Base-by-base conservation (phyloP, 192 early-diverging fungal genomes). In the Entrophospora sp. region DNA sequence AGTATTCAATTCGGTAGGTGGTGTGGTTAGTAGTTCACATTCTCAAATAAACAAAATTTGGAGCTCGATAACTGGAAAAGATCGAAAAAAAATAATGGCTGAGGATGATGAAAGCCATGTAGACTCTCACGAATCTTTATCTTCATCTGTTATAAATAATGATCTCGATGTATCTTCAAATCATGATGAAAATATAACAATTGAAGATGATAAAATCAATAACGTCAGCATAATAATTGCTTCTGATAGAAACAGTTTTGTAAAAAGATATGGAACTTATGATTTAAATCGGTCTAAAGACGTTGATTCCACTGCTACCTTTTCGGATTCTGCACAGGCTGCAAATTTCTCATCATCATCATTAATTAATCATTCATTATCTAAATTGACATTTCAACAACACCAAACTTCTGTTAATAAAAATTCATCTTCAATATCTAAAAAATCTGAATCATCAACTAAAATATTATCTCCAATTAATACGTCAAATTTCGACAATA, bases 261-360 rank as follows among this genome's bases (percentile, higher is more conserved):
- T 4, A 53, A 53, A 53, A 31, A 53, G 51, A 53, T 53, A 53
- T 53, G 51, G 25, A 5, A 53, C 51, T 53, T 53, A 53, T 53
- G 51, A 53, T 18, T 53, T 53, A 7, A 53, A 32, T 53, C 31
- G 51, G 51, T 12, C 24, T 9, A 18, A 30, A n/a, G 31, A 25
- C 14, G 27, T 30, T 53, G 49, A 31, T 31, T 16, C 3, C 9
- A 0, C 14, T 18, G n/a, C n/a, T n/a, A n/a, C n/a, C n/a, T n/a
- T n/a, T n/a, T 1, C 16, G 5, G 24, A 53, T n/a, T 53, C 51
- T 16, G 30, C 30, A 32, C 51, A 53, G 27, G 16, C 28, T 53
- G 51, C 30, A 6, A 53, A 16, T 14, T n/a, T 16, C 1, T 30
- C 25, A 7, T 53, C n/a, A 53, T 12, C 25, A 31, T 16, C 12